Evolutionary conservation across 1,284 basidiomycete genomes (phyloP).

Genomic region (Mycosarcoma maydis): DNA sequence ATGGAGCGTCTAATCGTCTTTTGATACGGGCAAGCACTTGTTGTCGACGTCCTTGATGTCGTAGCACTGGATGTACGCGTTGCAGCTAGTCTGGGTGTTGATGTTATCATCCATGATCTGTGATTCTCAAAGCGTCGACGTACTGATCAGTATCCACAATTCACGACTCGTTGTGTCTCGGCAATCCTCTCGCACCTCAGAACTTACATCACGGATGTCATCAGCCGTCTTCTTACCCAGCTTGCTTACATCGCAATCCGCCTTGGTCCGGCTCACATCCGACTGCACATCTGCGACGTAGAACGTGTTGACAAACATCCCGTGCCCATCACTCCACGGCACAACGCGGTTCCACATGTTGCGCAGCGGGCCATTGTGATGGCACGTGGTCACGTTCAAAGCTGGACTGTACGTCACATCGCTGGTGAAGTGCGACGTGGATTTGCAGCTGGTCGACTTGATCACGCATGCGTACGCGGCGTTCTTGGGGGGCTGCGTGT

Average conservation of each 20-base stretch:
- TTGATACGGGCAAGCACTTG: constrained; percentile 11
- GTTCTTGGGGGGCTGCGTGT: not conserved
- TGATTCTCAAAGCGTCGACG: too few relatives aligned
- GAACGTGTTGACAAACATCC: constrained; percentile 8
- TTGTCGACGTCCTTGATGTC: constrained; percentile 6
- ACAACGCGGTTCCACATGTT: not conserved
- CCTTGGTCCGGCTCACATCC: too few relatives aligned
- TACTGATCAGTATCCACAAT: too few relatives aligned
- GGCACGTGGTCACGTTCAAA: constrained; percentile 2
- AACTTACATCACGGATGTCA: constrained; percentile 2
- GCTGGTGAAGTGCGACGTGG: not conserved
- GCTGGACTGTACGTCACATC: not conserved
- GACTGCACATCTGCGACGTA: constrained; percentile 1
- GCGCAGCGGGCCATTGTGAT: not conserved
- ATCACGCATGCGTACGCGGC: not conserved
- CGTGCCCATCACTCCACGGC: not conserved
- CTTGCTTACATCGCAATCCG: not conserved
- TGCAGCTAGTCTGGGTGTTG: constrained; percentile 6
- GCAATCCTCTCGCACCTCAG: not conserved
- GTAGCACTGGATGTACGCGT: constrained; percentile 9
- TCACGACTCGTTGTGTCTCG: too few relatives aligned
- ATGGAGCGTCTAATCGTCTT: constrained; percentile 3
- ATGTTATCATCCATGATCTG: constrained; percentile 2
- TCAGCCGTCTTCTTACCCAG: not conserved
- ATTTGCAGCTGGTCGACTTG: constrained; percentile 5